These are phyloP conservation scores for Phytophthora lateralis DNA, from an alignment of 352 stramenopile genomes.

Conservation along the genomic window DNA sequence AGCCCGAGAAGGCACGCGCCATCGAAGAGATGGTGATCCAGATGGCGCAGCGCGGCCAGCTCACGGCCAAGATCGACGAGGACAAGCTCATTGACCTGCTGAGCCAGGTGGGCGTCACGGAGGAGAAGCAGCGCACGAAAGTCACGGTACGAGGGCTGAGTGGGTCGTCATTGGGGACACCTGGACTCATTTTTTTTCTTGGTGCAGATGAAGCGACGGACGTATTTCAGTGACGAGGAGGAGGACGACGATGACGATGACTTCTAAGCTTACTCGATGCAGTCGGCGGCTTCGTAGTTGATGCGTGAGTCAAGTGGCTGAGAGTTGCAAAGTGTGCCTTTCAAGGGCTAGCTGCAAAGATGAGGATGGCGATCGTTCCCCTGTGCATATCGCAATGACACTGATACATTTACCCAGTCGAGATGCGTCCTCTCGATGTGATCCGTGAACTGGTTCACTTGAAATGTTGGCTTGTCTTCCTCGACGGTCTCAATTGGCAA, in stretches of 20 bases:
- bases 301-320: neutral
- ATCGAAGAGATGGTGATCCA: conserved; percentile 89
- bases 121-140: conserved; percentile 89
- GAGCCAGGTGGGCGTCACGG: conserved; percentile 73
- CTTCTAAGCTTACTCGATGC: conserved; percentile 18
- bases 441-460: neutral
- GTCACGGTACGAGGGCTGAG: conserved; percentile 61
- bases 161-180: neutral
- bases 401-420: neutral
- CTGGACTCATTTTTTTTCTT: conserved; percentile 2
- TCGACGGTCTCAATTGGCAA: neutral
- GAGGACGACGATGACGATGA: conserved; percentile 82
- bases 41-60: conserved; percentile 86
- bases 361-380: neutral
- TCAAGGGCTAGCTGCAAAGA: neutral
- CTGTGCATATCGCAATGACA: neutral
- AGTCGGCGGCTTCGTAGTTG: conserved; percentile 3
- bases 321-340: conserved; percentile 1
- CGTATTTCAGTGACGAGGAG: conserved; percentile 90
- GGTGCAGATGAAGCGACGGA: conserved; percentile 83
- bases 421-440: neutral
- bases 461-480: neutral
- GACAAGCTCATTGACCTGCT: conserved; percentile 86
- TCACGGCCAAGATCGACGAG: conserved; percentile 83
- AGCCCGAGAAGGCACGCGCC: conserved; percentile 84